These are phyloP conservation scores for Arabis alpina DNA, from an alignment of 345 rosid species.

Conservation along the genomic window DNA sequence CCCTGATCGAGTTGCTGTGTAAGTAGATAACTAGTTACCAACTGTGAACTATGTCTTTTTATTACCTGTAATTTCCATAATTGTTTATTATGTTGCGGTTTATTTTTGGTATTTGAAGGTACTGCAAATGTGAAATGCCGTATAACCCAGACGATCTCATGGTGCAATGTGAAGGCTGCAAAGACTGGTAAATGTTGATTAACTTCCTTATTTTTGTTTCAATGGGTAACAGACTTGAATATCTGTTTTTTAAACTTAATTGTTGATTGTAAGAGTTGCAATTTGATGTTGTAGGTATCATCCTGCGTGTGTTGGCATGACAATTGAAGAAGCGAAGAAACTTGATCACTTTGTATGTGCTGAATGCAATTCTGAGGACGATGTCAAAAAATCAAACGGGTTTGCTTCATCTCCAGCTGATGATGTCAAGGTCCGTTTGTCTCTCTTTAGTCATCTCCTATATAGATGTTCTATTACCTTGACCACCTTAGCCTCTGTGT, in stretches of 20 bases:
- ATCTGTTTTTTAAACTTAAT: neutral
- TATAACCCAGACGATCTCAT: slow-evolving; percentile 86
- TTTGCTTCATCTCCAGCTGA: slow-evolving; percentile 55
- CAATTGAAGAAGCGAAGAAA: slow-evolving; percentile 79
- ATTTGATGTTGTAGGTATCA: slow-evolving; percentile 64
- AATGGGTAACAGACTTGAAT: neutral
- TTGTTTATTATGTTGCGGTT: neutral
- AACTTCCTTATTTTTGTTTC: neutral
- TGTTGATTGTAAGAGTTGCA: slow-evolving; percentile 31
- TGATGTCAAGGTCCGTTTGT: slow-evolving; percentile 60
- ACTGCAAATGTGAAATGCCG: slow-evolving; percentile 92
- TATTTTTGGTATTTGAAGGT: slow-evolving; percentile 53
- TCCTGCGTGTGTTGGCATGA: slow-evolving; percentile 86
- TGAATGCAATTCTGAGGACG: slow-evolving; percentile 70
- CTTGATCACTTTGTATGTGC: slow-evolving; percentile 78
- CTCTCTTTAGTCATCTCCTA: slow-evolving; percentile 1
- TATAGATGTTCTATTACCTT: slow-evolving; percentile 10
- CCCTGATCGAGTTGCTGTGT: slow-evolving; percentile 90
- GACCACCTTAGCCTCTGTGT: slow-evolving; percentile 4
- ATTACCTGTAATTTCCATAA: neutral
- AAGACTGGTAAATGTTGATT: slow-evolving; percentile 64
- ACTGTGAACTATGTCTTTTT: neutral
- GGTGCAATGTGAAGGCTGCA: slow-evolving; percentile 92
- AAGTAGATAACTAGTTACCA: slow-evolving; percentile 41
- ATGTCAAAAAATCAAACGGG: slow-evolving; percentile 60